phyloP scores from a whole-genome alignment of 2,329 filamentous ascomycete genomes.

The Epicoccum nigrum region DNA sequence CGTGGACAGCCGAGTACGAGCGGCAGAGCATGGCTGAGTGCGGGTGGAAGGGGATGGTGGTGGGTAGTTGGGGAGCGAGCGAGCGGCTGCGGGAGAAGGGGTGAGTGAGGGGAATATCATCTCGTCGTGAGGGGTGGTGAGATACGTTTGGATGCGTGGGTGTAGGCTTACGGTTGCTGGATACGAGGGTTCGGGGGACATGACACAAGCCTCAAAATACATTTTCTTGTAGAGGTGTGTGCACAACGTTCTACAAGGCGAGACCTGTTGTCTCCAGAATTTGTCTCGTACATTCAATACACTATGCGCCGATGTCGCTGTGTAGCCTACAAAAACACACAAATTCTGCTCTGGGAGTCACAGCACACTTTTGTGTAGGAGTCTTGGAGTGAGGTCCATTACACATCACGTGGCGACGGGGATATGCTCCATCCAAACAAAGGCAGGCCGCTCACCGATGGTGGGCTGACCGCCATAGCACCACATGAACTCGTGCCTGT shows the following conservation, averaged over 20 bases:
- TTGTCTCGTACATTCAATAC: constrained; percentile 7
- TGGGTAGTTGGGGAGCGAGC: constrained; percentile 3
- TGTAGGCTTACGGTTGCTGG: neutral
- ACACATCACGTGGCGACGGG: constrained; percentile 17
- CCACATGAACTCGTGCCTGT: constrained; percentile 6
- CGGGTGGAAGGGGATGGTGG: constrained; percentile 7
- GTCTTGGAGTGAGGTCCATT: constrained; percentile 3
- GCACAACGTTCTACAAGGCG: constrained; percentile 4
- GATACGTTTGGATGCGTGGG: neutral
- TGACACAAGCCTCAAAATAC: constrained; percentile 9
- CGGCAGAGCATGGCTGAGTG: neutral
- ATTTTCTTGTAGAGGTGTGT: constrained; percentile 16
- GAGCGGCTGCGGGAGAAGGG: neutral
- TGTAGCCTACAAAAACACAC: constrained; percentile 11
- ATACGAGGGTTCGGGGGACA: constrained; percentile 8
- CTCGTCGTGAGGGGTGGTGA: neutral
- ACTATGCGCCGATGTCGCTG: constrained; percentile 15
- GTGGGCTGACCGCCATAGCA: constrained; percentile 12
- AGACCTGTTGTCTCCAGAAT: constrained; percentile 11
- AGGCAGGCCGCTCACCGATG: constrained; percentile 2
- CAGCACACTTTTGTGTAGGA: neutral
- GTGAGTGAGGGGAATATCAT: neutral
- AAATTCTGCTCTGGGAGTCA: constrained; percentile 9
- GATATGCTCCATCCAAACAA: neutral
- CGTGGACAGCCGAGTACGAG: constrained; percentile 7